Percentiles rank a stretch among this genome's conserved stretches.
phyloP scores from a whole-genome alignment of 2,329 filamentous ascomycete species.

The Fusarium acutatum region DNA sequence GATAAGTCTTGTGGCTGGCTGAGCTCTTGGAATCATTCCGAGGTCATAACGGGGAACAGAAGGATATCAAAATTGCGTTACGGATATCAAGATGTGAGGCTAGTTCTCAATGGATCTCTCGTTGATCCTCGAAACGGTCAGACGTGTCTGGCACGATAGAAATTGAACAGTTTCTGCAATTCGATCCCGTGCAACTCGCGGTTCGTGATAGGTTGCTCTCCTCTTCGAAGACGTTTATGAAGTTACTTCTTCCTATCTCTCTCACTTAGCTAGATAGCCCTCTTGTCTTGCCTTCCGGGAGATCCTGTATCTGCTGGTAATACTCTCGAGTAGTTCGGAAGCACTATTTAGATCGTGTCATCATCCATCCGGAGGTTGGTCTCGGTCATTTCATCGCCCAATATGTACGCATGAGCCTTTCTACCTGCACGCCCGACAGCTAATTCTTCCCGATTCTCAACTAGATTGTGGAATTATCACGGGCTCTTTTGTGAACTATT shows the following conservation, averaged over 20 bases:
- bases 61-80: not conserved
- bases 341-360: rapidly evolving
- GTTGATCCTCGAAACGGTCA: rapidly evolving
- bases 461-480: not conserved
- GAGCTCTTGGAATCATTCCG: not conserved
- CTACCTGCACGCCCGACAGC: not conserved
- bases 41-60: rapidly evolving
- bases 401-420: too few species aligned
- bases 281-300: rapidly evolving
- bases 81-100: rapidly evolving
- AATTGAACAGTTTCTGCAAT: not conserved
- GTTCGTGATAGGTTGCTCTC: not conserved
- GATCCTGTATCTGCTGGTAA: rapidly evolving
- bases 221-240: rapidly evolving
- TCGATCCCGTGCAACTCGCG: not conserved
- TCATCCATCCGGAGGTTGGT: not conserved
- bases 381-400: not conserved
- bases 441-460: rapidly evolving
- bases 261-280: rapidly evolving
- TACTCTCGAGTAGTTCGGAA: rapidly evolving
- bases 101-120: not conserved
- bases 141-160: too few species aligned
- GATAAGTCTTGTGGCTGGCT: too few species aligned
- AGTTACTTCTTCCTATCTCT: rapidly evolving
- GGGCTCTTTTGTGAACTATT: rapidly evolving